These are phyloP conservation scores for Geotrichum histeridarum DNA, from an alignment of 1,139 yeast species.

Conservation along the genomic window DNA sequence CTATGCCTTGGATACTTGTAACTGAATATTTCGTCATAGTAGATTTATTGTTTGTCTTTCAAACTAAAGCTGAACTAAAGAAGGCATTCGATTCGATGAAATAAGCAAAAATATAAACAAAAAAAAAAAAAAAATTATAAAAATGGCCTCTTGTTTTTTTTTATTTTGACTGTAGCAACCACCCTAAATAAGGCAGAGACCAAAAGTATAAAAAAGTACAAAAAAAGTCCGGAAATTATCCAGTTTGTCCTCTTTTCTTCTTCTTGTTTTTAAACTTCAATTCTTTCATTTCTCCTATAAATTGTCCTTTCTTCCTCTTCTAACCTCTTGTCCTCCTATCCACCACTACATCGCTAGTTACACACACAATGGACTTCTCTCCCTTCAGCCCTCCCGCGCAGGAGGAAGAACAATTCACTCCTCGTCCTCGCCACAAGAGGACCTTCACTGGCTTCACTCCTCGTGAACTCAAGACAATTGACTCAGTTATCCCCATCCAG, in stretches of 20 bases:
- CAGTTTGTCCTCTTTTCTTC: not conserved
- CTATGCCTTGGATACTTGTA: no score
- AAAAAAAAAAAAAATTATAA: no score
- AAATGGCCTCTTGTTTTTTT: no score
- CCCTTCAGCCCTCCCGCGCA: slow-evolving; percentile 12
- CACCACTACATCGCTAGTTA: not conserved
- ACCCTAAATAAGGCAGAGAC: no score
- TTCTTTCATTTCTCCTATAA: not conserved
- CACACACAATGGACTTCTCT: slow-evolving; percentile 11
- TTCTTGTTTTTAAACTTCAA: not conserved
- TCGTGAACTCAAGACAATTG: slow-evolving; percentile 77
- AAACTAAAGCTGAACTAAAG: not conserved
- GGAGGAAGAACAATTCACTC: slow-evolving; percentile 15
- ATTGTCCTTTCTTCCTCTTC: not conserved
- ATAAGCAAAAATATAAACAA: not conserved
- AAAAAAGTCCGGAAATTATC: not conserved
- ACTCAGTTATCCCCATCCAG: slow-evolving; percentile 71
- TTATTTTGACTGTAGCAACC: no score
- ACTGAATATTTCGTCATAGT: no score
- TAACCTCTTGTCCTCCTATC: not conserved
- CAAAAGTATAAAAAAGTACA: no score
- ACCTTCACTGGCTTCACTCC: slow-evolving; percentile 90
- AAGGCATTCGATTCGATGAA: not conserved
- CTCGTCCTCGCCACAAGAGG: slow-evolving; percentile 41
- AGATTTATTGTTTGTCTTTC: not conserved